These are phyloP conservation scores for Chara braunii DNA, from an alignment of 139 green algal genomes.

Conservation along the genomic window DNA sequence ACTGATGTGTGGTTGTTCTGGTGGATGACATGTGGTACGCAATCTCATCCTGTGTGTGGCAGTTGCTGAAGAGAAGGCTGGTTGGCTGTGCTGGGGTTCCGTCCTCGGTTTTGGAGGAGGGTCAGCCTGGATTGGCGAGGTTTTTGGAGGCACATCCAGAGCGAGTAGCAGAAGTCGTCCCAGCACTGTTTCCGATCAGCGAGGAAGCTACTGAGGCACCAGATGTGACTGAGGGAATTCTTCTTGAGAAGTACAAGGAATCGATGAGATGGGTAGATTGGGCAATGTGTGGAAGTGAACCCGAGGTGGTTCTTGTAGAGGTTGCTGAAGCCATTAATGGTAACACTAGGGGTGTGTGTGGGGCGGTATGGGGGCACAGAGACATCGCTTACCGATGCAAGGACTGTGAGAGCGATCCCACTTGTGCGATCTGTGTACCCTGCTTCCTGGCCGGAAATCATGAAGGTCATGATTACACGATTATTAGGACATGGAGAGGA, in stretches of 20 bases:
- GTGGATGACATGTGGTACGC: too few relatives aligned
- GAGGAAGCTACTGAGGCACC: not conserved
- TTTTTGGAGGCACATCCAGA: not conserved
- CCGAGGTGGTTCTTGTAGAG: not conserved
- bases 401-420: constrained; percentile 35
- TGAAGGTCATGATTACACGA: constrained; percentile 38
- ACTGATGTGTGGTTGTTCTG: too few relatives aligned
- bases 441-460: constrained; percentile 42
- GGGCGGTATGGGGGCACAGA: constrained; percentile 25
- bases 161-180: not conserved
- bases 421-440: constrained; percentile 35
- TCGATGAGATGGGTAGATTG: not conserved
- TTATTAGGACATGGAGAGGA: constrained; percentile 39
- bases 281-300: not conserved
- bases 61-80: too few relatives aligned
- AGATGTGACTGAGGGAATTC: not conserved
- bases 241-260: not conserved
- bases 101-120: too few relatives aligned
- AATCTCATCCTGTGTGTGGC: too few relatives aligned
- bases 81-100: too few relatives aligned
- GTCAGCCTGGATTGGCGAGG: too few relatives aligned
- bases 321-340: not conserved
- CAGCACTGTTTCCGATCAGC: not conserved
- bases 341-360: constrained; percentile 20
- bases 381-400: constrained; percentile 41